phyloP scores from a whole-genome alignment of 148 eudicot genomes.

The Rhododendron vialii region DNA sequence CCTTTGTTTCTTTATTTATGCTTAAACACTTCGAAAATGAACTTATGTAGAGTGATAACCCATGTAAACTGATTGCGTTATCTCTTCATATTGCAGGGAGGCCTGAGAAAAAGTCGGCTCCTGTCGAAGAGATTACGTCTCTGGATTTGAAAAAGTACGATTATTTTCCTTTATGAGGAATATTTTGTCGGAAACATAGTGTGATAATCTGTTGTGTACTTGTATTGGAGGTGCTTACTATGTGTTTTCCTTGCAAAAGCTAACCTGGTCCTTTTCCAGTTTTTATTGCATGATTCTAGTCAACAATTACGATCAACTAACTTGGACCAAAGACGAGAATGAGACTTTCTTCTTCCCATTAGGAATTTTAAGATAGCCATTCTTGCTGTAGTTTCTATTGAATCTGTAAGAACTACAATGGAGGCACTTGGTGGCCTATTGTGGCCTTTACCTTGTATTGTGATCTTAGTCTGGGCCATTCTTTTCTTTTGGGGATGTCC shows the following conservation, averaged over 20 bases:
- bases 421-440: background rate
- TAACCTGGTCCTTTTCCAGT: background rate
- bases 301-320: background rate
- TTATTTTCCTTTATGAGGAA: background rate
- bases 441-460: background rate
- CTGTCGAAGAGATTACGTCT: conserved; percentile 45
- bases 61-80: background rate
- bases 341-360: background rate
- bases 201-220: background rate
- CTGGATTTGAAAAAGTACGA: conserved; percentile 75
- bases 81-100: conserved; percentile 40
- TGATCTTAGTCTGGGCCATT: background rate
- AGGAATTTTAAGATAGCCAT: background rate
- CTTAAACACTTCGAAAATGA: background rate
- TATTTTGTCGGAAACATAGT: background rate
- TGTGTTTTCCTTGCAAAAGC: background rate
- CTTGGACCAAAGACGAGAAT: background rate
- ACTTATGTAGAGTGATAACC: background rate
- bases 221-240: background rate
- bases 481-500: background rate
- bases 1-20: background rate
- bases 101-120: conserved; percentile 42
- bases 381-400: background rate
- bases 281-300: background rate
- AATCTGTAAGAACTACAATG: background rate